Evolutionary conservation across 1,284 basidiomycete genomes (phyloP).

Genomic region (Microbotryum saponariae): DNA sequence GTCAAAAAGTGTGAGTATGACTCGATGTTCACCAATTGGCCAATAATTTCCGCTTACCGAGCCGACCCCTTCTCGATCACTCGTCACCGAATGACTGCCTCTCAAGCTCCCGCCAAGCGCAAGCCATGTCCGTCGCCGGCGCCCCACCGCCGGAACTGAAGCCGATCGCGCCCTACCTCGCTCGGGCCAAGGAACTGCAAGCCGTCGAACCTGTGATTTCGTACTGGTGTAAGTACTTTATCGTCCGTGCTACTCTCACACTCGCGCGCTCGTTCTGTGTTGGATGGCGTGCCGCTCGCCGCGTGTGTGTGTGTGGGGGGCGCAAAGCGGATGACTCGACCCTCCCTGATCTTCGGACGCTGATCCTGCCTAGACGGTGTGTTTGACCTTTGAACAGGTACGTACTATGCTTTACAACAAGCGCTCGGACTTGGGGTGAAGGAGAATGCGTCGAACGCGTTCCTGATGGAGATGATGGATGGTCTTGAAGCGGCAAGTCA

Average conservation of each 20-base stretch:
- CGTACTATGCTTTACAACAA: constrained; percentile 81
- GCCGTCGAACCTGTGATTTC: constrained; percentile 74
- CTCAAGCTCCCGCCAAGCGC: no score
- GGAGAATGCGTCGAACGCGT: constrained; percentile 55
- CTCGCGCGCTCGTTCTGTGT: neutral
- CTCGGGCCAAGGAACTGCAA: constrained; percentile 76
- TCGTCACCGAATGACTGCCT: no score
- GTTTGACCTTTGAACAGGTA: constrained; percentile 49
- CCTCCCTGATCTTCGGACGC: neutral
- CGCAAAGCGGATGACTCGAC: no score
- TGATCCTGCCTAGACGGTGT: neutral
- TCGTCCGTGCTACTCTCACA: neutral
- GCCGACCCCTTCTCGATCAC: no score
- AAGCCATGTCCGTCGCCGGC: no score
- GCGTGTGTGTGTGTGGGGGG: neutral
- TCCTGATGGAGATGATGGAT: constrained; percentile 67
- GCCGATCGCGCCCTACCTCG: constrained; percentile 66
- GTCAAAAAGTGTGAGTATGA: no score
- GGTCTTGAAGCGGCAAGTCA: constrained; percentile 58
- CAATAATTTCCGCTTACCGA: no score
- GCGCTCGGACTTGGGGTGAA: constrained; percentile 65
- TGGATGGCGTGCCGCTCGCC: neutral
- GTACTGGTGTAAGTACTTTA: constrained; percentile 80
- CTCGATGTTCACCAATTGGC: no score
- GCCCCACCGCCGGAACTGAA: constrained; percentile 40